phyloP scores from a whole-genome alignment of 352 stramenopile species.

The Pythium volutum region DNA sequence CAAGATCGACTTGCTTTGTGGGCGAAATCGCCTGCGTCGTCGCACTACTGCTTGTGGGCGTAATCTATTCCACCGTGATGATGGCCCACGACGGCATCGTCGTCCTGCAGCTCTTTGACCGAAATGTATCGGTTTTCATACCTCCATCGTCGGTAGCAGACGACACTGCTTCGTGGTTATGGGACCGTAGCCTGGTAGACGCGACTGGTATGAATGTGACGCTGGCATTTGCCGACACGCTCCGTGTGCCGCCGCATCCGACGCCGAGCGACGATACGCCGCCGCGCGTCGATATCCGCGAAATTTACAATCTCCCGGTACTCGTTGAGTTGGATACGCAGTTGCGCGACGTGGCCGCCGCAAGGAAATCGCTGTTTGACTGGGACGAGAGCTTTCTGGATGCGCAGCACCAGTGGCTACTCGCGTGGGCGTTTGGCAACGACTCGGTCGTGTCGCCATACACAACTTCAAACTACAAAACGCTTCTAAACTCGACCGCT shows the following conservation, averaged over 20 bases:
- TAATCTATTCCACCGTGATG: constrained; percentile 44
- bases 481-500: constrained; percentile 46
- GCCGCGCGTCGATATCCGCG: constrained; percentile 34
- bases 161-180: constrained; percentile 34
- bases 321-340: constrained; percentile 40
- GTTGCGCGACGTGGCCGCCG: constrained; percentile 18
- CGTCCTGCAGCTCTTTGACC: constrained; percentile 35
- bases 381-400: constrained; percentile 49
- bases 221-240: constrained; percentile 56
- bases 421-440: constrained; percentile 40
- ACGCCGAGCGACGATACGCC: constrained; percentile 41
- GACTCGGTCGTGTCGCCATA: constrained; percentile 46
- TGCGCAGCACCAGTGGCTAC: constrained; percentile 26
- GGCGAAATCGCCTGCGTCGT: constrained; percentile 40
- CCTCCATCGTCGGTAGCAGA: constrained; percentile 11
- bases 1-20: constrained; percentile 41
- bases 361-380: constrained; percentile 42
- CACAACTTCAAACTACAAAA: constrained; percentile 37
- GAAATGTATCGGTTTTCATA: constrained; percentile 35
- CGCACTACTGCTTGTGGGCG: constrained; percentile 41
- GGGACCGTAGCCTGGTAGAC: constrained; percentile 46
- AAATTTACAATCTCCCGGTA: constrained; percentile 45
- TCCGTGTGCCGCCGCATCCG: constrained; percentile 58
- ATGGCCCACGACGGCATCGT: constrained; percentile 54
- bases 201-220: constrained; percentile 27